These are phyloP conservation scores for Colletotrichum scovillei DNA, from an alignment of 2,329 filamentous ascomycete species.

Conservation along the genomic window DNA sequence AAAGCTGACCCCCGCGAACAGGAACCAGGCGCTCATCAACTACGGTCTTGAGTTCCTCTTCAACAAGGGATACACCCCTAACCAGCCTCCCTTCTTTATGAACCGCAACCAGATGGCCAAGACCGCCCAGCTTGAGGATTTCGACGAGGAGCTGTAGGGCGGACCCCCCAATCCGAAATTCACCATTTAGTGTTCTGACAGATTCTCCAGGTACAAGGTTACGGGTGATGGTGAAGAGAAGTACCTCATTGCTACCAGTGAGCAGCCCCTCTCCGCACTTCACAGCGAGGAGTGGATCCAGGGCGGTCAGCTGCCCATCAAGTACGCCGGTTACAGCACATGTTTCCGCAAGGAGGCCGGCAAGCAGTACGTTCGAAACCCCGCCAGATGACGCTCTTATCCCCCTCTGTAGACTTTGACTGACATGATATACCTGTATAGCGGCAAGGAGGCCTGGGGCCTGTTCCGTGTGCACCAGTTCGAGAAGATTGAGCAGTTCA, in stretches of 20 bases:
- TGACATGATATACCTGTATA: slow-evolving; percentile 28
- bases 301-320: slow-evolving; percentile 87
- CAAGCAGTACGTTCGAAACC: slow-evolving; percentile 67
- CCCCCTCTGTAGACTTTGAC: background rate
- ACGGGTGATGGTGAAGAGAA: slow-evolving; percentile 91
- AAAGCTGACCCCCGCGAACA: background rate
- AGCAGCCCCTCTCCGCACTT: slow-evolving; percentile 93
- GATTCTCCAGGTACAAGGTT: slow-evolving; percentile 78
- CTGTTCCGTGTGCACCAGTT: slow-evolving; percentile 99
- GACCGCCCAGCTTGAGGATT: slow-evolving; percentile 96
- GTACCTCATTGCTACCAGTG: slow-evolving; percentile 76
- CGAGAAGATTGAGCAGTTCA: slow-evolving; percentile 90
- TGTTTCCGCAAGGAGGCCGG: slow-evolving; percentile 98
- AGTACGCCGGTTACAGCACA: slow-evolving; percentile 91
- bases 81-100: slow-evolving; percentile 38
- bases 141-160: slow-evolving; percentile 84
- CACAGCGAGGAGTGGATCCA: slow-evolving; percentile 95
- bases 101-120: slow-evolving; percentile 88
- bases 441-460: slow-evolving; percentile 90
- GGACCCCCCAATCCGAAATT: background rate
- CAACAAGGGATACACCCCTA: slow-evolving; percentile 80
- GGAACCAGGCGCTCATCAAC: slow-evolving; percentile 91
- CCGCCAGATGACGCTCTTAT: background rate
- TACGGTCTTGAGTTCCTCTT: slow-evolving; percentile 93
- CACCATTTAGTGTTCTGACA: background rate